Evolutionary conservation across 805 yeast genomes (phyloP), one percentile per base, ranked within the genome.

Genomic region (Candida patagonica): DNA sequence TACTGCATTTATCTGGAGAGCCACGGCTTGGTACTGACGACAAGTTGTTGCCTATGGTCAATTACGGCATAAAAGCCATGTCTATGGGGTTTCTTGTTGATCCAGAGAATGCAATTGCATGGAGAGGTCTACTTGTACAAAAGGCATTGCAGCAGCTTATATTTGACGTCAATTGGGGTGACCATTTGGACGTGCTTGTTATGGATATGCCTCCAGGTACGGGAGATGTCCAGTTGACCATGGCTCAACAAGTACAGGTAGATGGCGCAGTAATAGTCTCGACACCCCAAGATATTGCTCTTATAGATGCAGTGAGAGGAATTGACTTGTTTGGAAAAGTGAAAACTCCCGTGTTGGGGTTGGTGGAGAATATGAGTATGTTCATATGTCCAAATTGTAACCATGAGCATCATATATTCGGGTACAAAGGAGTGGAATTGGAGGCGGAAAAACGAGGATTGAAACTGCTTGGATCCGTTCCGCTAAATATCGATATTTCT

Each of bases 161-260:
- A 7, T 85, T 80, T 50, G 94, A 85, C 40, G 94, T 85, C 1
- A 72, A 76, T 33, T 85, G 95, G 95, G 64, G 66, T 21, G 54
- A 57, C 4, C 46, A 46, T 8, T 55, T 84, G 32, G 94, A 85
- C 54, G 68, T 76, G 17, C 62, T 85, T 35, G 79, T 85, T 1
- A 64, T 85, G 8, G 95, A 85, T 51, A 72, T 85, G 82, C 95
- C 95, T 0, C 95, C 95, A 0, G 95, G 95, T 2, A 85, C 95
- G 0, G 95, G 95, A 15, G 95, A 85, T 55, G 78, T 83, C 0
- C 95, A 85, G 52, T 65, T 85, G 40, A 80, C 94, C 0, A 66
- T 85, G n/a, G 77, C 86, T 21, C 95, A 85, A 57, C 80, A 77
- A 50, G 56, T 81, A n/a, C 68, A 70, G 34, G 73, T 85, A 0